Evolutionary conservation across 805 yeast genomes (phyloP), one percentile per base, ranked within the genome.

Genomic region (Nakazawaea ishiwadae): DNA sequence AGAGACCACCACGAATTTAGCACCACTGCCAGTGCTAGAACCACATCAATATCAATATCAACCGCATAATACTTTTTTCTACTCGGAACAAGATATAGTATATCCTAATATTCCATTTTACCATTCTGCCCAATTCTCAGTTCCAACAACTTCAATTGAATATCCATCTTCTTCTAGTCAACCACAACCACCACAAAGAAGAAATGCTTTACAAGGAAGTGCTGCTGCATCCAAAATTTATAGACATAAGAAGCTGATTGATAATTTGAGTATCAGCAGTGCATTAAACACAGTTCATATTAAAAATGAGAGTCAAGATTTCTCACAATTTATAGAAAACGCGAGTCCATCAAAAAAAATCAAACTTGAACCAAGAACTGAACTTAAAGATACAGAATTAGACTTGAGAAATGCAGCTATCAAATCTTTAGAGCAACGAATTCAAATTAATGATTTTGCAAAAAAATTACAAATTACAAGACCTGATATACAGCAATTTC

Each of bases 221-320:
- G 24, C 26, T 8, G 26, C 15, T 8, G 14, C 37, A 16, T 6
- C 18, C 17, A 27, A 27, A 26, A 30, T 28, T 19, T 37, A 37
- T 29, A 37, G 34, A 37, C 40, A 37, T 19, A 37, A 37, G 41
- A 31, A 23, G 30, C 15, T 11, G 5, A 21, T 24, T 4, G 35
- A 41, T 4, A 41, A 41, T 20, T 36, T 41, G 37, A 41, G 44
- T 31, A 41, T 41, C 14, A 36, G 40, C 19, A 41, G 40, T 41
- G 44, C 37, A 4, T 36, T 41, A 14, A 35, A 41, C 15, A 20
- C 37, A 11, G 24, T 41, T 14, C 44, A 41, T n/a, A 15, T 41
- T 11, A 36, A 35, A 14, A 35, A 36, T 17, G 44, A n/a, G n/a
- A n/a, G n/a, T n/a, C n/a, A n/a, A n/a, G n/a, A n/a, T n/a, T n/a